phyloP scores from a whole-genome alignment of 345 rosid species.

The Hirschfeldia incana region DNA sequence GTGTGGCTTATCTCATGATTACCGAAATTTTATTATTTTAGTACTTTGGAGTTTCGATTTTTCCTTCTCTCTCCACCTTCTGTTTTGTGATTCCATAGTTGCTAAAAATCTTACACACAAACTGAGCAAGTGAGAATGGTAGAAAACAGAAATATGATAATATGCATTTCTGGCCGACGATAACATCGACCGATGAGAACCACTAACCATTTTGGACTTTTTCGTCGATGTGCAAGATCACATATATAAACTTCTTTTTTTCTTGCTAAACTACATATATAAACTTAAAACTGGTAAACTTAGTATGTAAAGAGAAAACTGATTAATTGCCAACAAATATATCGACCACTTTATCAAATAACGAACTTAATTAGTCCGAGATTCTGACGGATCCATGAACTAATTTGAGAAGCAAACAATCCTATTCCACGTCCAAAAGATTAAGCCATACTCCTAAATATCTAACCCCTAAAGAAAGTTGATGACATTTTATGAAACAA shows the following conservation, averaged over 20 bases:
- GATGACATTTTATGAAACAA: not conserved
- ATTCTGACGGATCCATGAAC: not conserved
- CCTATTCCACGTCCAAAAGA: not conserved
- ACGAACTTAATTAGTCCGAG: not conserved
- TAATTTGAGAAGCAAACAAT: not conserved
- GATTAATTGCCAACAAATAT: not conserved
- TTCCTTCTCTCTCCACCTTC: not conserved
- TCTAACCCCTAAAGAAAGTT: not conserved
- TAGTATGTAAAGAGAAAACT: not conserved
- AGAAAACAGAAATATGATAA: not conserved
- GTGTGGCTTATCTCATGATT: conserved; percentile 33
- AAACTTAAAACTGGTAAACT: not conserved
- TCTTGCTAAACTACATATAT: too few relatives aligned
- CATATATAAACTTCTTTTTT: not conserved
- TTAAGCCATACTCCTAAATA: not conserved
- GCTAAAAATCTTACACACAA: not conserved
- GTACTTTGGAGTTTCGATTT: not conserved
- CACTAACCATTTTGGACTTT: not conserved
- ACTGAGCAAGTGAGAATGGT: not conserved
- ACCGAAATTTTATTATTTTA: not conserved
- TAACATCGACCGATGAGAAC: not conserved
- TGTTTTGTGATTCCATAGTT: not conserved
- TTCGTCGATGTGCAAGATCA: not conserved
- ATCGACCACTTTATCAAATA: not conserved
- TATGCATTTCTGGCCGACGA: not conserved